Conservation (phyloP, 768 basidiomycete species). For the Boletus tomentosulus region DNA sequence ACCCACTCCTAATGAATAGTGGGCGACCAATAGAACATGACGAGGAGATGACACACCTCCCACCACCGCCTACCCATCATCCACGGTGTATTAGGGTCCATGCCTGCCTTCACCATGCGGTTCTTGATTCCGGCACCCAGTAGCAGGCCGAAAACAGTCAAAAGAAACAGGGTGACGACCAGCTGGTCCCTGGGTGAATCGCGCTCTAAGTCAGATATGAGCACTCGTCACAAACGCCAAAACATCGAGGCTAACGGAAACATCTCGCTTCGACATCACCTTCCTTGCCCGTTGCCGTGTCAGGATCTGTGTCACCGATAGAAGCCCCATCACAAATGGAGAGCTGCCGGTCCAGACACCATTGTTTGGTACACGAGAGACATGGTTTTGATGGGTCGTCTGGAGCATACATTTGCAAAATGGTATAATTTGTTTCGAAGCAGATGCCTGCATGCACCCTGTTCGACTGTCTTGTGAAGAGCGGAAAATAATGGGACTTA, state of each 20-base stretch:
- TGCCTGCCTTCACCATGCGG: slow-evolving; percentile 74
- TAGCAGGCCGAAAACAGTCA: slow-evolving; percentile 83
- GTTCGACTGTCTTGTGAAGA: slow-evolving; percentile 1
- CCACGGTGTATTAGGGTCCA: slow-evolving; percentile 63
- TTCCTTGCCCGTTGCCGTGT: slow-evolving; percentile 91
- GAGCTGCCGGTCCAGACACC: slow-evolving; percentile 91
- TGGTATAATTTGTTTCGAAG: slow-evolving; percentile 82
- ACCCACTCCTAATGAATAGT: slow-evolving; percentile 30
- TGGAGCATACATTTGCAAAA: slow-evolving; percentile 73
- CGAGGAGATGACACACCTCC: slow-evolving; percentile 55
- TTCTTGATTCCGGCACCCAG: slow-evolving; percentile 81
- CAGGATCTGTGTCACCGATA: slow-evolving; percentile 84
- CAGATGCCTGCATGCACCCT: slow-evolving; percentile 67
- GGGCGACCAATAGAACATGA: slow-evolving; percentile 18
- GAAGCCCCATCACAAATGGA: slow-evolving; percentile 77
- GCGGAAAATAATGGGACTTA: slow-evolving; percentile 26
- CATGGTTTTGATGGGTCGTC: slow-evolving; percentile 88
- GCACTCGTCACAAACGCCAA: slow-evolving; percentile 27
- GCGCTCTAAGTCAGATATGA: slow-evolving; percentile 55
- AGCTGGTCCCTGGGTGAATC: slow-evolving; percentile 95
- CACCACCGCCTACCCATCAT: slow-evolving; percentile 68
- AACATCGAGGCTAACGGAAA: slow-evolving; percentile 69
- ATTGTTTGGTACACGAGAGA: slow-evolving; percentile 89
- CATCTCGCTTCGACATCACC: slow-evolving; percentile 95
- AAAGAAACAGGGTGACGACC: slow-evolving; percentile 85